These are phyloP conservation scores for Colletotrichum spinosum DNA, from an alignment of 2,329 filamentous ascomycete species.

Conservation along the genomic window DNA sequence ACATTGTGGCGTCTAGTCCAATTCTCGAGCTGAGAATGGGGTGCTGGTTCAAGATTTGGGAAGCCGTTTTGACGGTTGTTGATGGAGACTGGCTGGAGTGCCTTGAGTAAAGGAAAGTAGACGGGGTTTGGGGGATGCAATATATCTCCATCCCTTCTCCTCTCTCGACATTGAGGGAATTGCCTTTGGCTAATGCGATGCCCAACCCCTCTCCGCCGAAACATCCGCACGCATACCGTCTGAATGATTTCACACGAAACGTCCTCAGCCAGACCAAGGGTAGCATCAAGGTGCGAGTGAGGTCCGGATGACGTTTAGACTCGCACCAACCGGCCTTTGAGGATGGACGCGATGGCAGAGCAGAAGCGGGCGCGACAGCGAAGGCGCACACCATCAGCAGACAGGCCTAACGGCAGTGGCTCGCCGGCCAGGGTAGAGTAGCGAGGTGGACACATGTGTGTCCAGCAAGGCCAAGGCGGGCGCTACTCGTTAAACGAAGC, in stretches of 20 bases:
- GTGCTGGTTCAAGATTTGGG: neutral
- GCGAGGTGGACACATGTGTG: too few relatives aligned
- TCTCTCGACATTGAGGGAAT: neutral
- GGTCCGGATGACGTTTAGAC: slow-evolving; percentile 34
- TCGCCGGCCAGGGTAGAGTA: too few relatives aligned
- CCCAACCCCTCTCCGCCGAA: slow-evolving; percentile 21
- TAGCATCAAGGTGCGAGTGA: slow-evolving; percentile 11
- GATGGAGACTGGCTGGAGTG: neutral
- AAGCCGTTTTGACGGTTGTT: neutral
- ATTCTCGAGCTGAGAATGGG: neutral
- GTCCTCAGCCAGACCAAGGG: neutral
- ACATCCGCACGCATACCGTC: slow-evolving; percentile 21
- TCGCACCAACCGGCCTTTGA: slow-evolving; percentile 9
- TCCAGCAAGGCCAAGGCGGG: slow-evolving; percentile 1
- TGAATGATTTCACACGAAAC: slow-evolving; percentile 10
- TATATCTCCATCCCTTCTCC: slow-evolving; percentile 27
- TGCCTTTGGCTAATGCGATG: neutral
- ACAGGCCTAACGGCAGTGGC: slow-evolving; percentile 1
- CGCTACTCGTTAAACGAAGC: neutral
- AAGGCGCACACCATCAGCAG: slow-evolving; percentile 15
- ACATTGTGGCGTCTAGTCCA: slow-evolving; percentile 38
- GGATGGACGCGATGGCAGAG: slow-evolving; percentile 1
- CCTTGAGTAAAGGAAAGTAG: neutral
- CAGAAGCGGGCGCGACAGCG: slow-evolving; percentile 6
- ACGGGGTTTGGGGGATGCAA: neutral